Base-by-base conservation (phyloP, 1,139 yeast genomes). In the Blastobotrys apis region DNA sequence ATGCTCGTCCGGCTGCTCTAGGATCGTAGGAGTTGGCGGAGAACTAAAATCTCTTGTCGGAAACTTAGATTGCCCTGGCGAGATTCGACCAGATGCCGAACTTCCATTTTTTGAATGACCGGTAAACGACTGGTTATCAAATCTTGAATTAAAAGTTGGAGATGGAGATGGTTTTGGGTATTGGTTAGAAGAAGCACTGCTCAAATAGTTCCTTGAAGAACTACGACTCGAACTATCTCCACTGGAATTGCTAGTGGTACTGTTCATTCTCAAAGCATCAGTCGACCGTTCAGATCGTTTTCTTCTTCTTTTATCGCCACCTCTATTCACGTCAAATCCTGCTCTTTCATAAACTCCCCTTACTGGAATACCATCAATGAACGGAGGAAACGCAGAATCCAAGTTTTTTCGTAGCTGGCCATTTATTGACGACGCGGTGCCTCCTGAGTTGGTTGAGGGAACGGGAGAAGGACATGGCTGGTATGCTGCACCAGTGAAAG, bases 311-410 rank as follows among this genome's bases (percentile, higher is more conserved):
- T 32, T 34, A 3, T 26, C 13, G 5, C 37, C 43, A 10, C 47
- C 46, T 21, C 49, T 47, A 49, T 63, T 61, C 42, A 66, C 65
- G 31, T 65, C 69, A 44, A 66, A 66, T 12, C 71, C 71, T 8
- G 71, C 71, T 19, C 71, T 61, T 48, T 66, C 71, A 46, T 65
- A 66, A n/a, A 66, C 71, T 22, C 64, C 58, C 27, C 58, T 62
- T 33, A 52, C 42, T 10, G 54, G 56, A 4, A 56, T 58, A 10
- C 67, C 68, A 13, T 61, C 59, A 5, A 51, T 58, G 44, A 66
- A 59, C 4, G 67, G 64, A 5, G 71, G 71, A 46, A 66, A 66
- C 34, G 71, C 69, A 39, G 56, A 50, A 52, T 66, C 70, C 44
- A 60, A 47, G 50, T 64, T 64, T 27, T 42, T 29, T 23, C 33